Base-by-base conservation (phyloP, 495 filamentous ascomycete species). In the Aspergillus homomorphus region DNA sequence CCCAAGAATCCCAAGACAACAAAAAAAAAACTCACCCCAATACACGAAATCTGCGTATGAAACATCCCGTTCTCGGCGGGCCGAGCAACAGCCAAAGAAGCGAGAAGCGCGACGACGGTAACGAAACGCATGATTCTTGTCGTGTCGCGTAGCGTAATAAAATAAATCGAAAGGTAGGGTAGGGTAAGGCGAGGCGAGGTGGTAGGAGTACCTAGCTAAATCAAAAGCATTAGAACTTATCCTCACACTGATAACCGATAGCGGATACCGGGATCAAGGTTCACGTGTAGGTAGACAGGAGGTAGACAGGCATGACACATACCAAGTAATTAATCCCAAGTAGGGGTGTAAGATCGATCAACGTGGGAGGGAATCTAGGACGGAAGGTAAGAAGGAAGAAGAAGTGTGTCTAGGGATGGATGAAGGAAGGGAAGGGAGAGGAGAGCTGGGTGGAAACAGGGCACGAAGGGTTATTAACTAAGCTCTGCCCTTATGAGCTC, bases 41-140 rank as follows among this genome's bases (percentile, higher is more conserved):
- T 30, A 23, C 48, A 51, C 1, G 48, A 51, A 1, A 51, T 15
- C 48, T 51, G 8, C 4, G 20, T 51, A 28, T 51, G 30, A 15
- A 51, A 30, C 48, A 51, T 51, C 23, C 23, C 48, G n/a, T 51
- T 51, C 24, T 51, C 48, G 5, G 48, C 48, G 20, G 48, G 48
- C 19, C 48, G 24, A 16, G 48, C 48, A 18, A 30, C 48, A 1
- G 48, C 48, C 22, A 51, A 1, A 2, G 48, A 51, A 23, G 48
- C 48, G 48, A 51, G 12, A 14, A 51, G 48, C 18, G 48, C 48
- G 48, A 51, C 14, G 23, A 51, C 48, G 14, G 48, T 23, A 14
- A 51, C 9, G 48, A 51, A 51, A 30, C 48, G 48, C 48, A 51
- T 51, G 16, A 15, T 51, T 23, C 30, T 5, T 16, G 22, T 4